Base-by-base conservation (phyloP, 768 basidiomycete species). In the Asterophora parasitica region DNA sequence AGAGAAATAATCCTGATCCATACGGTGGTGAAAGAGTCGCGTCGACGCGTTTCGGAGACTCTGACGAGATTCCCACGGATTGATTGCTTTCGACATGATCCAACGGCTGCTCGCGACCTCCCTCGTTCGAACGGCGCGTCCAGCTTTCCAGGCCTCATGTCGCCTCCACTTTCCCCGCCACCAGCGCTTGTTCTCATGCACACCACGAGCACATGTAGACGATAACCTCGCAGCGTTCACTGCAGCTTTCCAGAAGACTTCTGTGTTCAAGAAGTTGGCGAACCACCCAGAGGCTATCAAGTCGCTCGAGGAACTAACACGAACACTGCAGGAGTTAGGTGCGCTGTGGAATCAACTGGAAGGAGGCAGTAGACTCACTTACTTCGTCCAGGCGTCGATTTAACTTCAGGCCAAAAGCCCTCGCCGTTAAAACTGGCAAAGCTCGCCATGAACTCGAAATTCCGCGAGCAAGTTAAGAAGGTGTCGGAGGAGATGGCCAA, bases 1-100 rank as follows among this genome's bases (percentile, higher is more conserved):
- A 0, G 89, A 92, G 65, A 88, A 95, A 65, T 97, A 97, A 63
- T 94, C 91, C 59, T 85, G 75, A 50, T 94, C 89, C 92, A 93
- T 94, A 54, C 48, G 30, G 44, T 32, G 26, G 32, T 31, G 42
- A 42, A 19, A 17, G 35, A 44, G 51, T 52, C 57, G 59, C 51
- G 53, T 60, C 42, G 54, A 49, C 50, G 57, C 49, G 53, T 46
- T 45, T 54, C 47, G 37, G 37, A 32, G 31, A 31, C 31, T 43
- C 33, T 46, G 15, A 39, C 19, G n/a, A 44, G 32, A 36, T 57
- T 55, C 54, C 51, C 54, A 60, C 58, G 52, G n/a, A 17, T 10
- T 13, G 10, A 5, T 17, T 32, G 19, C 37, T n/a, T 40, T 37
- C 39, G 23, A 23, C 50, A 61, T 59, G 58, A 53, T 50, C 31